These are phyloP conservation scores for Periglandula ipomoeae DNA, from an alignment of 2,329 filamentous ascomycete genomes.

Conservation along the genomic window DNA sequence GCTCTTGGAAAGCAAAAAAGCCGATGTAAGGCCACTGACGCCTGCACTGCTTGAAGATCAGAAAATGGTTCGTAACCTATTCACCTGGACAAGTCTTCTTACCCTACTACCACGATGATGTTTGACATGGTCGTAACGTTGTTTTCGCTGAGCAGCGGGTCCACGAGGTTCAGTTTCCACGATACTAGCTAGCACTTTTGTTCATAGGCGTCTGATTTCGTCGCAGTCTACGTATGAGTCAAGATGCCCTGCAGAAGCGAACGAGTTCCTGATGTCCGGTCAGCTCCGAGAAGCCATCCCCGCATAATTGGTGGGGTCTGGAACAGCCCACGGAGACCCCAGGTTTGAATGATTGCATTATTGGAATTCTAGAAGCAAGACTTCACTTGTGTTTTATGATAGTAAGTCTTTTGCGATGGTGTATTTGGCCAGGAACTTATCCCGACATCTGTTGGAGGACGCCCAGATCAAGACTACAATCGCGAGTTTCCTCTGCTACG, in stretches of 20 bases:
- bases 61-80: background rate
- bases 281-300: background rate
- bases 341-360: background rate
- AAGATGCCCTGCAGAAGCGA: background rate
- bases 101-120: constrained; percentile 21
- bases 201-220: too few species aligned
- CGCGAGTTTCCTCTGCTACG: too few species aligned
- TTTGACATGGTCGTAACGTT: background rate
- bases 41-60: constrained; percentile 30
- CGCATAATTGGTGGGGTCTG: background rate
- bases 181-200: too few species aligned
- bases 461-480: too few species aligned
- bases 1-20: constrained; percentile 37
- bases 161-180: too few species aligned
- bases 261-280: background rate
- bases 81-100: constrained; percentile 10
- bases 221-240: too few species aligned
- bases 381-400: too few species aligned
- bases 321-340: too few species aligned
- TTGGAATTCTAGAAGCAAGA: too few species aligned
- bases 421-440: too few species aligned
- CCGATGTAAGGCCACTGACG: constrained; percentile 42
- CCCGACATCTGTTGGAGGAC: too few species aligned
- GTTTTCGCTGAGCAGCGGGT: background rate
- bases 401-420: too few species aligned